Evolutionary conservation across 768 basidiomycete genomes (phyloP).

Genomic region (Dacryopinax primogenitus): DNA sequence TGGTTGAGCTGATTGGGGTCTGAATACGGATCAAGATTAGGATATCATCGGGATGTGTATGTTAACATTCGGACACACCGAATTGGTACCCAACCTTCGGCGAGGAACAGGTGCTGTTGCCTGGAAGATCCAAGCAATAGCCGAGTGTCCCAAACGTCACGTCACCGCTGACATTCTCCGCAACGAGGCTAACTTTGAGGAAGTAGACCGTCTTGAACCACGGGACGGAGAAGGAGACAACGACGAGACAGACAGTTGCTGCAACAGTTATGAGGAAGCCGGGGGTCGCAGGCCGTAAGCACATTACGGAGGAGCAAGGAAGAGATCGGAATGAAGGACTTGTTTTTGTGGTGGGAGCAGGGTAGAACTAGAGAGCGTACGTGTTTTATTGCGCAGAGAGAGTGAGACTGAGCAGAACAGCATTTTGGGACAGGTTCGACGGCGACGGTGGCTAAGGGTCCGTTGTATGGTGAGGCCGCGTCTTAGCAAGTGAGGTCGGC

Average conservation of each 20-base stretch:
- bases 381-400: too few species aligned
- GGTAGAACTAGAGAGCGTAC: too few species aligned
- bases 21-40: background rate
- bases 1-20: slow-evolving; percentile 55
- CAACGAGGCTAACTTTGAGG: slow-evolving; percentile 52
- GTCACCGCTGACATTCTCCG: slow-evolving; percentile 38
- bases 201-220: slow-evolving; percentile 82
- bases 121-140: slow-evolving; percentile 55
- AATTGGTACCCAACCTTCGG: slow-evolving; percentile 79
- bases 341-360: background rate
- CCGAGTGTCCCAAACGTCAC: slow-evolving; percentile 84
- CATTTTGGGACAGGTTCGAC: too few species aligned
- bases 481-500: too few species aligned
- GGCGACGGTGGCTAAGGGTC: too few species aligned
- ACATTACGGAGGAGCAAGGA: slow-evolving; percentile 18
- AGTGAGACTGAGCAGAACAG: too few species aligned
- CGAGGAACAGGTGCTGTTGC: slow-evolving; percentile 54
- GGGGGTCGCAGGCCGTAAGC: slow-evolving; percentile 71
- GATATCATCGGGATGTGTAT: slow-evolving; percentile 10
- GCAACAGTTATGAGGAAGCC: slow-evolving; percentile 71
- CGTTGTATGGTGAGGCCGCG: too few species aligned
- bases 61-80: slow-evolving; percentile 39
- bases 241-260: slow-evolving; percentile 65
- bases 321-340: background rate
- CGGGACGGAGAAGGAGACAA: slow-evolving; percentile 86